Evolutionary conservation across 164 flowering plant species (phyloP).

Genomic region (Sedum album): DNA sequence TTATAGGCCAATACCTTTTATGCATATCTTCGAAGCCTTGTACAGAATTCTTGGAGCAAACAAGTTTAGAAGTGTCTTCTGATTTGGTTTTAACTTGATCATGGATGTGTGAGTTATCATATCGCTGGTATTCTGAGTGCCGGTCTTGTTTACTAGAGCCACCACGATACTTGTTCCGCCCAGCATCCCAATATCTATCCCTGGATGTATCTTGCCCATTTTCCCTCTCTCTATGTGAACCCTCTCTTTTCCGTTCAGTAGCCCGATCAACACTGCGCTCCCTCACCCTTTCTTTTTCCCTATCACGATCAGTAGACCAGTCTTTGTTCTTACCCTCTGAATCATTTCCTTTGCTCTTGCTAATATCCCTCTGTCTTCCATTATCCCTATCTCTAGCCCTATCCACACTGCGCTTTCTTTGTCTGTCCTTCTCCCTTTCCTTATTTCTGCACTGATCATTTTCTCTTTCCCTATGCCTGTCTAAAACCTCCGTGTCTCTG

Average conservation of each 20-base stretch:
- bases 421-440: constrained; percentile 19
- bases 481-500: constrained; percentile 10
- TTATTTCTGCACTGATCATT: constrained; percentile 13
- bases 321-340: not conserved
- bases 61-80: not conserved
- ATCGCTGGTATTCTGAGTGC: constrained; percentile 26
- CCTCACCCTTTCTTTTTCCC: constrained; percentile 17
- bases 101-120: constrained; percentile 19
- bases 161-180: constrained; percentile 23
- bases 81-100: constrained; percentile 11
- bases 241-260: constrained; percentile 16
- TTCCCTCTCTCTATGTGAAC: constrained; percentile 18
- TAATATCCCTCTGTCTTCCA: constrained; percentile 14
- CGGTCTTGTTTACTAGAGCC: constrained; percentile 19
- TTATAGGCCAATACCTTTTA: constrained; percentile 30
- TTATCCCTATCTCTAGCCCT: constrained; percentile 11
- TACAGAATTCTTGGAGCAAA: not conserved
- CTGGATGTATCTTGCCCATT: constrained; percentile 23
- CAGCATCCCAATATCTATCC: constrained; percentile 16
- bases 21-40: constrained; percentile 12
- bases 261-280: constrained; percentile 22
- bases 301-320: constrained; percentile 6
- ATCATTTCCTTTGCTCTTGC: constrained; percentile 10
- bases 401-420: constrained; percentile 18
- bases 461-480: constrained; percentile 13